phyloP scores from a whole-genome alignment of 2,329 filamentous ascomycete genomes.

The Trichoderma breve region DNA sequence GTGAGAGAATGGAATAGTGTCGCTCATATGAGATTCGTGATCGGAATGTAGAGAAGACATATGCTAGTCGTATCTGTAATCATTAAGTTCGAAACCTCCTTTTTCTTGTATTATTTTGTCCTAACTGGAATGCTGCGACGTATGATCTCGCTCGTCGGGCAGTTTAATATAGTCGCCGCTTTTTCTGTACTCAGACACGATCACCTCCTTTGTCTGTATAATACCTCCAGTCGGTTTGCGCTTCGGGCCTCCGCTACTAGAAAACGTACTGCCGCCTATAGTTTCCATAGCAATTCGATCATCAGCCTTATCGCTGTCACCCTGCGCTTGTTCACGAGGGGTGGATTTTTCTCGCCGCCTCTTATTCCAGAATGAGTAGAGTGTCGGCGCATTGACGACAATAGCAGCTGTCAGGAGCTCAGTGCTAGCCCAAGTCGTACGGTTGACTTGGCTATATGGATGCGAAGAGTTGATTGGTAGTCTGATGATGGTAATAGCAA shows the following conservation, averaged over 20 bases:
- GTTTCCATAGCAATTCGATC: background rate
- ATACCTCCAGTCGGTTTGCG: constrained; percentile 11
- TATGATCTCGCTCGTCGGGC: constrained; percentile 9
- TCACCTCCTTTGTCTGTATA: constrained; percentile 12
- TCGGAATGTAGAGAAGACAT: background rate
- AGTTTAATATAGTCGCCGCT: constrained; percentile 15
- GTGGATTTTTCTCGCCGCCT: constrained; percentile 23
- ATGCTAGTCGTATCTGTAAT: background rate
- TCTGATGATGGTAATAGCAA: constrained; percentile 39
- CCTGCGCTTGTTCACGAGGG: background rate
- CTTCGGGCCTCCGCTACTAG: background rate
- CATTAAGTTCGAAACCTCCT: background rate
- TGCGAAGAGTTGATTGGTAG: constrained; percentile 38
- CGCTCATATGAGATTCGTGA: background rate
- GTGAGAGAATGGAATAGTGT: background rate
- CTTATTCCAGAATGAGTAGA: constrained; percentile 37
- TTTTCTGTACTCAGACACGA: constrained; percentile 10
- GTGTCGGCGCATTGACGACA: constrained; percentile 40
- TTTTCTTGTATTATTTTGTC: background rate
- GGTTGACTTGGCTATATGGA: constrained; percentile 35
- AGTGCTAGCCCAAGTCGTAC: constrained; percentile 39
- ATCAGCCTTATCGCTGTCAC: background rate
- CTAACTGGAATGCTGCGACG: background rate
- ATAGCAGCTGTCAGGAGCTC: constrained; percentile 35
- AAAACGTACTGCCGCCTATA: constrained; percentile 11